Conservation (phyloP, 2,329 filamentous ascomycete genomes). For the Leptoxyphium fumago region DNA sequence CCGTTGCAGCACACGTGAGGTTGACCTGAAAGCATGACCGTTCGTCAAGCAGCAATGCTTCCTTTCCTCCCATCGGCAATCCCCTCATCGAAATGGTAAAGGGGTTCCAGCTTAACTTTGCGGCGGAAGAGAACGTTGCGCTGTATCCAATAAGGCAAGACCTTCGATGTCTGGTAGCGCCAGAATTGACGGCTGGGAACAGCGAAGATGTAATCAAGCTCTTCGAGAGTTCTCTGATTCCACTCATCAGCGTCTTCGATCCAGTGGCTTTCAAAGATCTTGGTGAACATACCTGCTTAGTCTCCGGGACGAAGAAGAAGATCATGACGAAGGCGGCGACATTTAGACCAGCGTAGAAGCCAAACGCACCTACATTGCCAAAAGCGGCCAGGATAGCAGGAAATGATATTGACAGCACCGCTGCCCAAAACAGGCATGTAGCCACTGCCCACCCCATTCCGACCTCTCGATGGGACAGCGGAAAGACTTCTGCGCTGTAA, state of each 20-base stretch:
- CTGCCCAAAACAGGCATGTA: constrained; percentile 44
- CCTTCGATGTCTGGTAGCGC: constrained; percentile 20
- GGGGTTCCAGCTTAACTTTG: constrained; percentile 7
- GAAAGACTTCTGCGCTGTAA: constrained; percentile 56
- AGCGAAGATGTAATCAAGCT: constrained; percentile 37
- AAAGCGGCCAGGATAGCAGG: constrained; percentile 41
- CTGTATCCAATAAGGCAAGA: constrained; percentile 33
- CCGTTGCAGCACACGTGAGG: too few species aligned
- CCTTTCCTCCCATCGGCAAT: not conserved
- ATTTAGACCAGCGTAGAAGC: constrained; percentile 46
- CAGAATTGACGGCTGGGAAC: constrained; percentile 29
- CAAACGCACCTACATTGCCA: constrained; percentile 36
- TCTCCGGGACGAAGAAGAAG: constrained; percentile 42
- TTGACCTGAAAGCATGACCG: not conserved
- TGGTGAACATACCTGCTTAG: constrained; percentile 17
- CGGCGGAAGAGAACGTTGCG: constrained; percentile 7
- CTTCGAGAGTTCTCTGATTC: constrained; percentile 30
- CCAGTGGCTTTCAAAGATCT: not conserved
- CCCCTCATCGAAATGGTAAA: constrained; percentile 6
- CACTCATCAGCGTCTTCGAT: too few species aligned
- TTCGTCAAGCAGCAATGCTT: not conserved
- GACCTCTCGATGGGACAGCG: constrained; percentile 54
- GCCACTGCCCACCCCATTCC: constrained; percentile 58
- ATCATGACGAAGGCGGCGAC: constrained; percentile 47
- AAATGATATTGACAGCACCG: constrained; percentile 49